Conservation (phyloP, 805 yeast genomes). For the Starmerella sirachaensis region DNA sequence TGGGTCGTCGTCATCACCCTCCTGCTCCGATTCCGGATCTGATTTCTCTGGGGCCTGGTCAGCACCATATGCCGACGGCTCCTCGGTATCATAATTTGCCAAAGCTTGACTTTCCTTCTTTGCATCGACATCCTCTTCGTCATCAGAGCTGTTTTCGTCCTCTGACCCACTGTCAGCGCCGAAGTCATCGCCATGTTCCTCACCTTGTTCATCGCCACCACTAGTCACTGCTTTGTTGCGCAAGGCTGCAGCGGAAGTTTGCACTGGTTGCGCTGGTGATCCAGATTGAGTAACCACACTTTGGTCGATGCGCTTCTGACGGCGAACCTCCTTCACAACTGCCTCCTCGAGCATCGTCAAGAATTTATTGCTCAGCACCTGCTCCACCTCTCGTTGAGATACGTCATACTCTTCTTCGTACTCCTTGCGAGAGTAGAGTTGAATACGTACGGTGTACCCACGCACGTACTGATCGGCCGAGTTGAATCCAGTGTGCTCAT, state of each 20-base stretch:
- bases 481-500: constrained; percentile 71
- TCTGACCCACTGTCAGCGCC: constrained; percentile 48
- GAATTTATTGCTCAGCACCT: constrained; percentile 52
- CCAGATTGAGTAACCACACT: constrained; percentile 32
- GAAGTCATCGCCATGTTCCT: constrained; percentile 29
- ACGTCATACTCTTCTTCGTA: constrained; percentile 85
- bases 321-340: constrained; percentile 68
- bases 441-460: constrained; percentile 60
- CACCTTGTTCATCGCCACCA: constrained; percentile 18
- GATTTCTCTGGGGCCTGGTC: constrained; percentile 31
- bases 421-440: constrained; percentile 63
- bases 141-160: constrained; percentile 93
- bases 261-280: constrained; percentile 26
- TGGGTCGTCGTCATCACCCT: constrained; percentile 20
- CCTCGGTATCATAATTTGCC: constrained; percentile 76
- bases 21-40: constrained; percentile 35
- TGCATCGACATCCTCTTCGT: constrained; percentile 83
- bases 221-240: constrained; percentile 30
- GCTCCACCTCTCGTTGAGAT: constrained; percentile 63
- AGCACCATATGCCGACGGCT: constrained; percentile 27
- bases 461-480: constrained; percentile 39
- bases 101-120: constrained; percentile 76
- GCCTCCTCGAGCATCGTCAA: constrained; percentile 57
- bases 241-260: constrained; percentile 47
- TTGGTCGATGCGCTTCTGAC: constrained; percentile 46